Conservation (phyloP, 192 early-diverging fungal genomes). For the Phycomyces nitens region DNA sequence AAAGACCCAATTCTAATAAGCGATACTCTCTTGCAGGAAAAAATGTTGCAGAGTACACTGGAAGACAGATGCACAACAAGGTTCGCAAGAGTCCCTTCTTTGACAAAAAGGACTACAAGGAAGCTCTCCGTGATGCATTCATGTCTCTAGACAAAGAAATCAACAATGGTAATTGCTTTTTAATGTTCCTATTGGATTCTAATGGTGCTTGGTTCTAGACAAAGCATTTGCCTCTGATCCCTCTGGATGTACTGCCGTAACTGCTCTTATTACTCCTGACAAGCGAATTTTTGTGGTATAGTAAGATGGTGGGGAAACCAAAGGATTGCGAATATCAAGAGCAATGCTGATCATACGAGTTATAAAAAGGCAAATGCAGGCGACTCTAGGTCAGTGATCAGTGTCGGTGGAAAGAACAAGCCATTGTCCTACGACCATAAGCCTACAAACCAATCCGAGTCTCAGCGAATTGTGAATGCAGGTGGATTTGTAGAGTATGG, state of each 20-base stretch:
- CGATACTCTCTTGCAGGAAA: slow-evolving; percentile 17
- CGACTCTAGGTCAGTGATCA: slow-evolving; percentile 85
- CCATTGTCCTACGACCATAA: slow-evolving; percentile 91
- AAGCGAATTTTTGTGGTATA: slow-evolving; percentile 69
- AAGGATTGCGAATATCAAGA: too few species aligned
- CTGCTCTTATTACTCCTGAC: slow-evolving; percentile 77
- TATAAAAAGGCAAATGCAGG: slow-evolving; percentile 93
- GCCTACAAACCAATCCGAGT: slow-evolving; percentile 80
- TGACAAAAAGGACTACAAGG: slow-evolving; percentile 61
- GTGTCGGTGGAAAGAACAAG: slow-evolving; percentile 61
- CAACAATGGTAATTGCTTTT: slow-evolving; percentile 54
- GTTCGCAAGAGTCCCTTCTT: slow-evolving; percentile 65
- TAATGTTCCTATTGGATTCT: too few species aligned
- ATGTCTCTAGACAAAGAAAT: slow-evolving; percentile 78
- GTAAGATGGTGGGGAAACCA: not conserved
- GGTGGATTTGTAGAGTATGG: slow-evolving; percentile 97
- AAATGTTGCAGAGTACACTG: slow-evolving; percentile 77
- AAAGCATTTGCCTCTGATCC: not conserved
- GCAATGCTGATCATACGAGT: too few species aligned
- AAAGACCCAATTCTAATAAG: too few species aligned
- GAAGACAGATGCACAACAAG: slow-evolving; percentile 68
- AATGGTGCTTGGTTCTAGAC: not conserved
- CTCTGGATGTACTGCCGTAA: slow-evolving; percentile 5
- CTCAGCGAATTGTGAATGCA: slow-evolving; percentile 74
- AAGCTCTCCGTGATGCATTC: slow-evolving; percentile 83